phyloP scores from a whole-genome alignment of 169 alveolate species.

The Plasmodium cynomolgi region DNA sequence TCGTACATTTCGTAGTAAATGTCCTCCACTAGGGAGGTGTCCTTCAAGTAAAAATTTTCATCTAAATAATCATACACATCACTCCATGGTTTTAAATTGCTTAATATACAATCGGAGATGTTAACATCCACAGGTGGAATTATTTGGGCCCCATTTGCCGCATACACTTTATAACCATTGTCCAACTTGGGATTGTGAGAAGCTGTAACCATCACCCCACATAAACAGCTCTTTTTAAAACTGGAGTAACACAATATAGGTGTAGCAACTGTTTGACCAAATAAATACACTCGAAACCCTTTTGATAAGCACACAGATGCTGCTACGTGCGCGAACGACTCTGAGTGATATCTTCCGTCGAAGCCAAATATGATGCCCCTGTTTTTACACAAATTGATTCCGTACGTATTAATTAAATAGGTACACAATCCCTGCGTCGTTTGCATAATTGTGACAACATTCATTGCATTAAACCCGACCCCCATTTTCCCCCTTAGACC shows the following conservation, averaged over 20 bases:
- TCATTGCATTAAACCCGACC: conserved; percentile 87
- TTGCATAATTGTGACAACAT: conserved; percentile 86
- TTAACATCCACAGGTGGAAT: conserved; percentile 83
- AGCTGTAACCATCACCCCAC: conserved; percentile 90
- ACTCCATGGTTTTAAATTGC: conserved; percentile 81
- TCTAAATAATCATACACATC: conserved; percentile 66
- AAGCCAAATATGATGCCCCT: conserved; percentile 88
- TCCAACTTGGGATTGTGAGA: conserved; percentile 89
- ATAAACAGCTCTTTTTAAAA: conserved; percentile 76
- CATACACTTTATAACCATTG: conserved; percentile 89
- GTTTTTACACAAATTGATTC: conserved; percentile 77
- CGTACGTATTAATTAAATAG: conserved; percentile 80
- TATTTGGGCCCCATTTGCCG: conserved; percentile 88
- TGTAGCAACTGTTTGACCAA: conserved; percentile 81
- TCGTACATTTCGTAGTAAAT: conserved; percentile 78
- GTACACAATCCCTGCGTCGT: conserved; percentile 89
- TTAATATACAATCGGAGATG: conserved; percentile 77
- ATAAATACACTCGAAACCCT: conserved; percentile 82
- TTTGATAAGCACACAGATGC: conserved; percentile 88
- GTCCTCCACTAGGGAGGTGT: conserved; percentile 77
- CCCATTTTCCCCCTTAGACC: conserved; percentile 89
- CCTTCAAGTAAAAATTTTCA: conserved; percentile 76
- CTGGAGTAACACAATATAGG: conserved; percentile 88
- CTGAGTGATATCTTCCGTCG: conserved; percentile 89
- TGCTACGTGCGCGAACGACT: conserved; percentile 85